A percentile compares a stretch with the other conserved stretches of the same genome.
These are phyloP conservation scores for Ceratocystis harringtonii DNA, from an alignment of 2,329 filamentous ascomycete species.

Conservation along the genomic window DNA sequence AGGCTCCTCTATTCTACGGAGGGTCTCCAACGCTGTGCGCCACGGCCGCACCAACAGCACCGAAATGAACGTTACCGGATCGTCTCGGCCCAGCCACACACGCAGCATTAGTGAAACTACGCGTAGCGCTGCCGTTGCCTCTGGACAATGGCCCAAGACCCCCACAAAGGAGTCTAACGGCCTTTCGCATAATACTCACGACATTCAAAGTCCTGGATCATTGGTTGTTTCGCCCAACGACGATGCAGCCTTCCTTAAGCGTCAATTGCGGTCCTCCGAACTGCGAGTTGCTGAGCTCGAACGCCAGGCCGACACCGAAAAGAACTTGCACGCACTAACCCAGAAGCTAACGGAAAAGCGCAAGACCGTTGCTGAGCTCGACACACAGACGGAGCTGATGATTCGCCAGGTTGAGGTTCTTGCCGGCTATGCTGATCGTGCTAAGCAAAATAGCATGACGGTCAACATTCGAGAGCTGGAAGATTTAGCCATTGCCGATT, in stretches of 20 bases:
- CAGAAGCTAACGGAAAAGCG: constrained; percentile 82
- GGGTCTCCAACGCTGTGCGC: constrained; percentile 84
- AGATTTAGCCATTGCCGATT: constrained; percentile 78
- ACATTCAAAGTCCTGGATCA: constrained; percentile 59
- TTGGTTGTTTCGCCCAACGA: constrained; percentile 40
- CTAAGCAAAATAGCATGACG: constrained; percentile 67
- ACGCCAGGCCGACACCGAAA: constrained; percentile 53
- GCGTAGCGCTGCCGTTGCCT: constrained; percentile 37
- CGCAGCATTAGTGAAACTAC: constrained; percentile 55
- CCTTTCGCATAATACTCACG: constrained; percentile 25
- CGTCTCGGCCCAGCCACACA: constrained; percentile 33
- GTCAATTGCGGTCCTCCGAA: constrained; percentile 66
- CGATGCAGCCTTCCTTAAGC: constrained; percentile 53
- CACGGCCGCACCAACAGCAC: constrained; percentile 83
- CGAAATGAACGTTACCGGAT: constrained; percentile 29
- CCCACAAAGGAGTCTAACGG: constrained; percentile 43
- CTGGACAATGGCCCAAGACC: constrained; percentile 56
- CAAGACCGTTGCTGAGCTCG: constrained; percentile 85
- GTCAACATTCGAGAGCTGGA: constrained; percentile 72
- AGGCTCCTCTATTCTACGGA: constrained; percentile 63
- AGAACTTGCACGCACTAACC: constrained; percentile 60
- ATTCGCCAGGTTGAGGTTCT: constrained; percentile 82
- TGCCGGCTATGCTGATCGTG: constrained; percentile 72
- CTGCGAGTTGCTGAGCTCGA: constrained; percentile 77
- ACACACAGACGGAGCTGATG: constrained; percentile 90